A percentile compares a stretch with the other conserved stretches of the same genome.
Conservation (phyloP, 2,329 filamentous ascomycete species). For the Diaporthe helianthi region DNA sequence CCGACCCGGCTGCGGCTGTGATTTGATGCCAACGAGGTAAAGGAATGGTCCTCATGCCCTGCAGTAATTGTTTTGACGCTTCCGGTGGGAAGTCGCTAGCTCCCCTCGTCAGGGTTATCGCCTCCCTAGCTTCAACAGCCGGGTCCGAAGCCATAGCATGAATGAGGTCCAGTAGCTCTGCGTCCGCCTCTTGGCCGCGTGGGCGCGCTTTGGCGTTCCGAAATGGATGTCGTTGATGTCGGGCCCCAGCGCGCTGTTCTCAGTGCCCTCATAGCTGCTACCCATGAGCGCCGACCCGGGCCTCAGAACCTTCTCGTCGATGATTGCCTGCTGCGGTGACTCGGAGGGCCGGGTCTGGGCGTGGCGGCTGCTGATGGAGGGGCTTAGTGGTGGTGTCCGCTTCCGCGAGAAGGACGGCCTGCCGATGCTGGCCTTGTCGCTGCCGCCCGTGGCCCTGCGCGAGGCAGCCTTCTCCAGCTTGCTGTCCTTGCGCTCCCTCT, state of each 20-base stretch:
- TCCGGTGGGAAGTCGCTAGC: not conserved
- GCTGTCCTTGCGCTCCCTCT: constrained; percentile 63
- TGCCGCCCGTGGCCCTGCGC: constrained; percentile 47
- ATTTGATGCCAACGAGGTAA: not conserved
- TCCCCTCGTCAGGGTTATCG: constrained; percentile 22
- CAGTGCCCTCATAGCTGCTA: constrained; percentile 55
- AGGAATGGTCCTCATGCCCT: not conserved
- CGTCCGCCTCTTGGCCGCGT: constrained; percentile 64
- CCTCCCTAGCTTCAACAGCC: constrained; percentile 52
- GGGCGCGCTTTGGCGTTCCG: constrained; percentile 50
- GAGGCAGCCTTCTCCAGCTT: constrained; percentile 56
- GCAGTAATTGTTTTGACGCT: not conserved
- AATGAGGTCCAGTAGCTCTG: constrained; percentile 69
- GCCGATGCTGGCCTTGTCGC: constrained; percentile 29
- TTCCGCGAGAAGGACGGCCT: constrained; percentile 38
- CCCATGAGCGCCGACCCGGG: constrained; percentile 47
- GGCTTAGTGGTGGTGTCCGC: constrained; percentile 36
- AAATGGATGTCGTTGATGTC: constrained; percentile 54
- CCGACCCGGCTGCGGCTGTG: not conserved
- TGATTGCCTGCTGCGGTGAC: constrained; percentile 11
- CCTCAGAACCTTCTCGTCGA: constrained; percentile 49
- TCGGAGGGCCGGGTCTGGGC: constrained; percentile 4
- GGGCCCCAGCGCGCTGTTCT: constrained; percentile 43
- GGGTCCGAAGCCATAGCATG: constrained; percentile 69
- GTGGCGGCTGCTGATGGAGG: constrained; percentile 27